Evolutionary conservation across 805 yeast species (phyloP).

Genomic region (Wickerhamomyces bovis): DNA sequence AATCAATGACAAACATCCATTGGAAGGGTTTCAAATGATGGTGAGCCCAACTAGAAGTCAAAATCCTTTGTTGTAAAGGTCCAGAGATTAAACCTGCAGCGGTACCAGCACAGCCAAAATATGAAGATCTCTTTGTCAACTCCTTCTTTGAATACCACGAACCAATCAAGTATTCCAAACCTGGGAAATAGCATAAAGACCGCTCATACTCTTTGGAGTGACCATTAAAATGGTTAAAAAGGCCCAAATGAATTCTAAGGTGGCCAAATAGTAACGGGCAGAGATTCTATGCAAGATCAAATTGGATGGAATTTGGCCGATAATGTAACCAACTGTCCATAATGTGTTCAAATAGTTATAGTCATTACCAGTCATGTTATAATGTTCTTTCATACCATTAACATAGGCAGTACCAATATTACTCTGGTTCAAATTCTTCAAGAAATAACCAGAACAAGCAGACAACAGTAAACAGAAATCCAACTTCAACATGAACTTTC

Average conservation of each 20-base stretch:
- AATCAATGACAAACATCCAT: constrained; percentile 44
- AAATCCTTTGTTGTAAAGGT: constrained; percentile 31
- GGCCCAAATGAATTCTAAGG: constrained; percentile 40
- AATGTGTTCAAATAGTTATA: constrained; percentile 37
- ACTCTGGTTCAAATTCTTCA: constrained; percentile 36
- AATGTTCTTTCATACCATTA: constrained; percentile 41
- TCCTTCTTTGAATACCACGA: constrained; percentile 31
- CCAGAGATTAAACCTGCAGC: constrained; percentile 33
- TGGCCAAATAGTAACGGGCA: constrained; percentile 38
- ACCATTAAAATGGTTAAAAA: constrained; percentile 31
- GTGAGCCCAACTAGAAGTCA: constrained; percentile 21
- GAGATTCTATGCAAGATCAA: constrained; percentile 34
- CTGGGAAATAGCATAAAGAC: constrained; percentile 38
- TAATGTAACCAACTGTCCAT: constrained; percentile 44
- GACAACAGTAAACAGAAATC: constrained; percentile 35
- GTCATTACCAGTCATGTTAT: constrained; percentile 35
- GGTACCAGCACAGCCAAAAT: constrained; percentile 30
- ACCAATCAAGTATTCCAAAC: constrained; percentile 38
- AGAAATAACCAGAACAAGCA: constrained; percentile 39
- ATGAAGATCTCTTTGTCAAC: constrained; percentile 29
- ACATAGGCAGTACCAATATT: constrained; percentile 41
- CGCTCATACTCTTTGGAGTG: constrained; percentile 22
- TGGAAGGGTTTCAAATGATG: constrained; percentile 31
- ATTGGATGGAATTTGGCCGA: constrained; percentile 44
- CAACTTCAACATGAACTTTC: constrained; percentile 27